phyloP scores from a whole-genome alignment of 441 rosid genomes.

The Gossypium lobatum region DNA sequence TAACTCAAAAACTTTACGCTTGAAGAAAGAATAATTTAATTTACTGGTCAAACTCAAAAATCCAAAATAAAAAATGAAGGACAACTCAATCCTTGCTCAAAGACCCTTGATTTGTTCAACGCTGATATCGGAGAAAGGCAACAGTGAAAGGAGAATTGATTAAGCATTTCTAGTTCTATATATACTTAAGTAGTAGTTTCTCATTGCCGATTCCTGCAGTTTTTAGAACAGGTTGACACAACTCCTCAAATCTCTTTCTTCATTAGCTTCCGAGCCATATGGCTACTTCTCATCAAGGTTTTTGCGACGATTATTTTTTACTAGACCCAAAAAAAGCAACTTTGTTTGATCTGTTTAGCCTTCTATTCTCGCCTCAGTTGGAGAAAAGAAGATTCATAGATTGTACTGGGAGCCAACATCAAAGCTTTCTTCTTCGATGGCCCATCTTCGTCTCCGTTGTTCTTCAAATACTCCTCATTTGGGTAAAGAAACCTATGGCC shows the following conservation, averaged over 20 bases:
- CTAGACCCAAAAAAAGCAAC: slow-evolving; percentile 52
- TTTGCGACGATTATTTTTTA: slow-evolving; percentile 23
- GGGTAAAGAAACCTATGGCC: slow-evolving; percentile 28
- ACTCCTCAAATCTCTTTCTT: neutral
- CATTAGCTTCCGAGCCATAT: slow-evolving; percentile 21
- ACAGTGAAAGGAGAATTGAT: neutral
- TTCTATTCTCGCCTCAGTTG: slow-evolving; percentile 38
- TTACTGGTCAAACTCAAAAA: neutral
- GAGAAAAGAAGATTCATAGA: slow-evolving; percentile 31
- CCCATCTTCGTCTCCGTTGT: slow-evolving; percentile 57
- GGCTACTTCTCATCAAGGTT: slow-evolving; percentile 9
- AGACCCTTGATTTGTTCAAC: neutral
- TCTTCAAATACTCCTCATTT: slow-evolving; percentile 39
- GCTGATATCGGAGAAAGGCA: neutral
- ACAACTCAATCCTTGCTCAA: neutral
- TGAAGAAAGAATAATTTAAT: neutral
- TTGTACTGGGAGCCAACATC: slow-evolving; percentile 16
- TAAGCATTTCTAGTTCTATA: neutral
- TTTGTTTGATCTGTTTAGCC: slow-evolving; percentile 28
- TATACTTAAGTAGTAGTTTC: neutral
- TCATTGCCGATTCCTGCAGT: neutral
- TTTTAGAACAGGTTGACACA: slow-evolving; percentile 5
- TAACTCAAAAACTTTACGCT: neutral
- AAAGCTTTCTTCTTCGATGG: slow-evolving; percentile 49
- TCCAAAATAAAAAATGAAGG: neutral